Percentiles rank a stretch among this genome's conserved stretches.
Conservation (phyloP, 1,284 basidiomycete genomes). For the Porodaedalea pini region DNA sequence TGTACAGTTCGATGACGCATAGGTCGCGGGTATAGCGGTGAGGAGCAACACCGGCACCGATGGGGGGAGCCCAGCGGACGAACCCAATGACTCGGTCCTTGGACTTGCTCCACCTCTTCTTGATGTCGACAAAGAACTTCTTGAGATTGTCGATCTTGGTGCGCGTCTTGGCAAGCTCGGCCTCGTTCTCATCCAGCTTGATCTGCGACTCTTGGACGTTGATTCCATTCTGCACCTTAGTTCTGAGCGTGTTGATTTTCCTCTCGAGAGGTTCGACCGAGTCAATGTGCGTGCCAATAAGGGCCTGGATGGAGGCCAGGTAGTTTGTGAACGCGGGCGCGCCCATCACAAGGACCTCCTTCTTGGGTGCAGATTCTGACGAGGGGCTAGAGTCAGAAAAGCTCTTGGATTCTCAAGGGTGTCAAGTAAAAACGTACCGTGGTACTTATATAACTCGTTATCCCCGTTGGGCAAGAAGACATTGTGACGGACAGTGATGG, state of each 20-base stretch:
- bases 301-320: slow-evolving; percentile 32
- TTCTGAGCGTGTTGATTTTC: slow-evolving; percentile 15
- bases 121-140: slow-evolving; percentile 20
- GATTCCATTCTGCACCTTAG: slow-evolving; percentile 15
- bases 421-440: slow-evolving; percentile 23
- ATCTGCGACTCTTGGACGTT: slow-evolving; percentile 22
- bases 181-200: slow-evolving; percentile 25
- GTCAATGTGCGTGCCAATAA: slow-evolving; percentile 29
- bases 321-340: slow-evolving; percentile 31
- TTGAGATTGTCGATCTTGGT: slow-evolving; percentile 23
- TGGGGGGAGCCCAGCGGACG: slow-evolving; percentile 30
- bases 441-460: slow-evolving; percentile 31
- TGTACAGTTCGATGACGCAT: slow-evolving; percentile 30
- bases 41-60: slow-evolving; percentile 25
- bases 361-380: slow-evolving; percentile 31
- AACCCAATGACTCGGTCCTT: slow-evolving; percentile 31
- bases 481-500: slow-evolving; percentile 33
- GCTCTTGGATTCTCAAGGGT: slow-evolving; percentile 24
- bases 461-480: slow-evolving; percentile 27
- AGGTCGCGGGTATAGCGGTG: slow-evolving; percentile 29
- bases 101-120: slow-evolving; percentile 20
- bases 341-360: slow-evolving; percentile 39
- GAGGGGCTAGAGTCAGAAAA: slow-evolving; percentile 28
- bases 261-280: slow-evolving; percentile 24
- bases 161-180: not conserved